Percentiles rank a stretch among this genome's conserved stretches.
These are phyloP conservation scores for Globisporangium sylvaticum DNA, from an alignment of 352 stramenopile genomes.

Conservation along the genomic window DNA sequence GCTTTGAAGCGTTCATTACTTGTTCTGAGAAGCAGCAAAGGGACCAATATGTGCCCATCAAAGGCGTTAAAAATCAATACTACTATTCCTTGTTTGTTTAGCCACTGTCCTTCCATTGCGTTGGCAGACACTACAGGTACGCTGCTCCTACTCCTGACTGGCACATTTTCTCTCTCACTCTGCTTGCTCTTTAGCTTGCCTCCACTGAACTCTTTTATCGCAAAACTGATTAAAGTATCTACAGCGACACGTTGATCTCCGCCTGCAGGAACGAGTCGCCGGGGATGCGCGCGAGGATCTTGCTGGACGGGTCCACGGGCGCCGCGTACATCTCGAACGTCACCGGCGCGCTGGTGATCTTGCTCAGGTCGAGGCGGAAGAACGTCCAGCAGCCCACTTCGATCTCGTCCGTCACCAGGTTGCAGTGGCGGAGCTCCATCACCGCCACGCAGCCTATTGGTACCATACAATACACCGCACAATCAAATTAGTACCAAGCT, in stretches of 20 bases:
- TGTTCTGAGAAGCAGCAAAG: not conserved
- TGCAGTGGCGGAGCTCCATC: constrained; percentile 84
- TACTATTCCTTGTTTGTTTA: not conserved
- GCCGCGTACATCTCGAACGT: constrained; percentile 89
- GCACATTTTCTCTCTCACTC: not conserved
- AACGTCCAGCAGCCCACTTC: constrained; percentile 89
- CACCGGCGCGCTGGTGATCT: constrained; percentile 80
- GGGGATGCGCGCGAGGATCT: constrained; percentile 80
- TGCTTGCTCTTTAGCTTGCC: not conserved
- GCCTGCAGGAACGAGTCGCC: constrained; percentile 87
- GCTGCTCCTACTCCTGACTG: not conserved
- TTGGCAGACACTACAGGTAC: not conserved
- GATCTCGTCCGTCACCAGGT: constrained; percentile 76
- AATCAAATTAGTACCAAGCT: constrained; percentile 2
- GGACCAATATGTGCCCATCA: not conserved
- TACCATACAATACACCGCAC: not conserved
- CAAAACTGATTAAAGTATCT: constrained; percentile 15
- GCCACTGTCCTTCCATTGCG: not conserved
- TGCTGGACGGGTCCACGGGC: constrained; percentile 79
- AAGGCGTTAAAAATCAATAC: not conserved
- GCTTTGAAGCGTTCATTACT: not conserved
- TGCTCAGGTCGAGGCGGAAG: constrained; percentile 85
- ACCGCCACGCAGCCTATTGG: constrained; percentile 75
- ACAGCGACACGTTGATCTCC: constrained; percentile 87
- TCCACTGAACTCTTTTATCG: not conserved